Percentiles rank a stretch among this genome's conserved stretches.
Evolutionary conservation across 257 asterid genomes (phyloP).

Genomic region (Solanum paucissectum): DNA sequence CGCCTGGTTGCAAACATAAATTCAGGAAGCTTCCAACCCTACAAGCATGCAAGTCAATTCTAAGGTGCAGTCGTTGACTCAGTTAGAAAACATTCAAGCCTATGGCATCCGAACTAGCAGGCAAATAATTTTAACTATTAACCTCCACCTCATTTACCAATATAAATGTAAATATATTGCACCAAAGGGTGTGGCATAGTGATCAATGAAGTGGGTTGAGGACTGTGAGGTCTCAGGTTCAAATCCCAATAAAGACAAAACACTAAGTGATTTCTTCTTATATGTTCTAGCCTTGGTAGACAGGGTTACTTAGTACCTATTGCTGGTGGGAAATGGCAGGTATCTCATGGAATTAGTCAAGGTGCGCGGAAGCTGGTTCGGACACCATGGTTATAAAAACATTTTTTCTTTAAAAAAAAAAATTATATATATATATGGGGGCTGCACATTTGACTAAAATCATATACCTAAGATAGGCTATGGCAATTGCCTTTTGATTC

Average conservation of each 20-base stretch:
- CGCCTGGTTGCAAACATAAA: slow-evolving; percentile 95
- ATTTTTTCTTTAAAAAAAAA: too few species aligned
- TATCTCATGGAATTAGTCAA: background rate
- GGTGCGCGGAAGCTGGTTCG: background rate
- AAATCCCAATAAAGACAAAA: background rate
- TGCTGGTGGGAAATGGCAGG: background rate
- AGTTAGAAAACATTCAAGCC: background rate
- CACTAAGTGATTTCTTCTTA: background rate
- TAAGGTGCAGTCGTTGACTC: background rate
- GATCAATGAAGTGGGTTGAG: background rate
- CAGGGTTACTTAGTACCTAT: background rate
- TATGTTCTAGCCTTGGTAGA: background rate
- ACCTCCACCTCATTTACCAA: background rate
- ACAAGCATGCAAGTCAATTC: slow-evolving; percentile 13
- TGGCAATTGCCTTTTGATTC: background rate
- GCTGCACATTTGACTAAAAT: background rate
- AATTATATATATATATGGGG: background rate
- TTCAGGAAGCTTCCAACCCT: slow-evolving; percentile 89
- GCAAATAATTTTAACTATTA: background rate
- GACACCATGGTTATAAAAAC: background rate
- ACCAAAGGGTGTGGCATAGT: background rate
- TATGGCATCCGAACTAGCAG: background rate
- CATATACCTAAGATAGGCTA: background rate
- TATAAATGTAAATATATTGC: background rate
- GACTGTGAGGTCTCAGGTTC: background rate